Conservation (phyloP, 2,329 filamentous ascomycete species). For the Drechslera avenae region DNA sequence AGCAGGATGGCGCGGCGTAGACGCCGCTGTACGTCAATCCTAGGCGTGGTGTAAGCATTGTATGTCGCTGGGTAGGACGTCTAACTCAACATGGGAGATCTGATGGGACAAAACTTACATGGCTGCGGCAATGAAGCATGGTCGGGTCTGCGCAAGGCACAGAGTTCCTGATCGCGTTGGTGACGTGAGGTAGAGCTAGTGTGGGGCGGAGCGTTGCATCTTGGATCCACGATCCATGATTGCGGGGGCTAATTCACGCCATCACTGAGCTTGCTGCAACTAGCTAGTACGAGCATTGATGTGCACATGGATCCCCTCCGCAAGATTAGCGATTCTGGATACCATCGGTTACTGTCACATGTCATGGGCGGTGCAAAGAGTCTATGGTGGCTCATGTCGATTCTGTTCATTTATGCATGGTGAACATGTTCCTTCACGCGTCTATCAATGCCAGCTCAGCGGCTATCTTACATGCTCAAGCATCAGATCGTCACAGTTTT, state of each 20-base stretch:
- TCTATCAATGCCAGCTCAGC: conserved; percentile 30
- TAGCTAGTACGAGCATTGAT: conserved; percentile 27
- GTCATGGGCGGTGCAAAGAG: not conserved
- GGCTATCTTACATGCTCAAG: conserved; percentile 28
- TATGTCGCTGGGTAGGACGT: not conserved
- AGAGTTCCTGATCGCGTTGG: conserved; percentile 1
- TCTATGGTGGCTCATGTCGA: conserved; percentile 1
- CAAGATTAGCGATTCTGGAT: conserved; percentile 6
- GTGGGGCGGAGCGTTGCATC: conserved; percentile 14
- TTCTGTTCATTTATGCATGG: conserved; percentile 30
- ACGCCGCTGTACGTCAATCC: conserved; percentile 78
- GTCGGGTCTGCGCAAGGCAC: conserved; percentile 14
- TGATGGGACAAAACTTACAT: conserved; percentile 29
- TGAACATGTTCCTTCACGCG: conserved; percentile 19
- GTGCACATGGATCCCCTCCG: conserved; percentile 19
- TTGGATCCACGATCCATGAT: conserved; percentile 13
- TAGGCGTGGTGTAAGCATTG: conserved; percentile 39
- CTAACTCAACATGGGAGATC: not conserved
- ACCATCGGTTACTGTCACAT: conserved; percentile 10
- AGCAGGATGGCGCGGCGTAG: conserved; percentile 81
- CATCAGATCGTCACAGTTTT: conserved; percentile 1
- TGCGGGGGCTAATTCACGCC: conserved; percentile 36
- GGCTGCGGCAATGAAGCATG: conserved; percentile 29
- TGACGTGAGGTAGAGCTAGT: conserved; percentile 14
- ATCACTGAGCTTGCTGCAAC: conserved; percentile 20